Conservation (phyloP, 345 rosid species). For the Eucalyptus grandis region DNA sequence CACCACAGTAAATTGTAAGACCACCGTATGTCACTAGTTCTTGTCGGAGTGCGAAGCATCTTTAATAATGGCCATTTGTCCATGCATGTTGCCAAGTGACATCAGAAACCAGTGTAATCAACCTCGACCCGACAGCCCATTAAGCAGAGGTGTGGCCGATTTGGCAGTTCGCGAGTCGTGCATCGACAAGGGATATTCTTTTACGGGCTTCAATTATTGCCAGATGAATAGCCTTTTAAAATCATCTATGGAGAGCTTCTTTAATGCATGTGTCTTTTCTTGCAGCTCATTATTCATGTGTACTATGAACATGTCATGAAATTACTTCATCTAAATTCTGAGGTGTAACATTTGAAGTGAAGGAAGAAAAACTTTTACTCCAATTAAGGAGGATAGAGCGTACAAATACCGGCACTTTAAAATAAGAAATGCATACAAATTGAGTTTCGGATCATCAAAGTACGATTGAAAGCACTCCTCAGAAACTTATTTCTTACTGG, state of each 20-base stretch:
- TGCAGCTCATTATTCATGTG: not conserved
- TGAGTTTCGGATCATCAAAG: fast-evolving
- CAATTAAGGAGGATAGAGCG: no score
- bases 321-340: fast-evolving
- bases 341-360: fast-evolving
- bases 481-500: fast-evolving
- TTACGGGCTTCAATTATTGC: not conserved
- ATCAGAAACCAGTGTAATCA: not conserved
- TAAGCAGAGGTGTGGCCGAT: not conserved
- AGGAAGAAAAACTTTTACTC: no score
- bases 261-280: not conserved
- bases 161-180: not conserved
- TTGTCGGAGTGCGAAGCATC: not conserved
- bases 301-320: not conserved
- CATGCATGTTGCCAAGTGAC: not conserved
- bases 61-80: not conserved
- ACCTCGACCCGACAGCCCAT: not conserved
- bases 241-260: not conserved
- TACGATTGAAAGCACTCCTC: fast-evolving
- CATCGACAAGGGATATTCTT: not conserved
- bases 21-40: not conserved
- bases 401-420: no score
- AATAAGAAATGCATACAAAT: fast-evolving
- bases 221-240: not conserved
- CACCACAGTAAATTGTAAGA: not conserved